Evolutionary conservation across 208 protist genomes (phyloP).

Genomic region (Jaenimonas drosophilae): DNA sequence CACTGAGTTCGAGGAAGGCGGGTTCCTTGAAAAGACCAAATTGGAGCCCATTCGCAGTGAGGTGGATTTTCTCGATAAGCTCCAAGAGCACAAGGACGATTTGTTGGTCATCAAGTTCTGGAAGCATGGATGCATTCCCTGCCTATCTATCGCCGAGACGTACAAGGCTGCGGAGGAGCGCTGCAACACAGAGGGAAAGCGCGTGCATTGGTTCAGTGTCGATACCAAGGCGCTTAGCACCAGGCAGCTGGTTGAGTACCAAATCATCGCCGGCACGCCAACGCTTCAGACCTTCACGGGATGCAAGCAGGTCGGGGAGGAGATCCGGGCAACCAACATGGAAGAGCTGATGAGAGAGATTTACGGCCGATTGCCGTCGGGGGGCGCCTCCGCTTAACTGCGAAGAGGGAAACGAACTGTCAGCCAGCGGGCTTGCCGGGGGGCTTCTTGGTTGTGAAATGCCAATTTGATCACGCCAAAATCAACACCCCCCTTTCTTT

Average conservation of each 20-base stretch:
- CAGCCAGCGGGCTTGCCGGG: too few species aligned
- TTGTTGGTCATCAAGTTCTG: slow-evolving; percentile 90
- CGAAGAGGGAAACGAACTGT: too few species aligned
- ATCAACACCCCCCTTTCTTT: too few species aligned
- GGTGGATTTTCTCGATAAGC: slow-evolving; percentile 76
- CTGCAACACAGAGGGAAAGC: slow-evolving; percentile 35
- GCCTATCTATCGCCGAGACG: slow-evolving; percentile 86
- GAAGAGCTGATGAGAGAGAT: slow-evolving; percentile 80
- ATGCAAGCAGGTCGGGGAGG: slow-evolving; percentile 73
- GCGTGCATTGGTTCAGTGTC: slow-evolving; percentile 83
- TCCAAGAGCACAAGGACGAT: slow-evolving; percentile 81
- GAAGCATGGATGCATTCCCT: slow-evolving; percentile 90
- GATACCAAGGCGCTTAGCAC: slow-evolving; percentile 68
- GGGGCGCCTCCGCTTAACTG: too few species aligned
- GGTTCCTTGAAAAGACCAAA: slow-evolving; percentile 84
- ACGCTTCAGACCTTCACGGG: slow-evolving; percentile 84
- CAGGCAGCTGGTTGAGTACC: slow-evolving; percentile 67
- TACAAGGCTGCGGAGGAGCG: slow-evolving; percentile 71
- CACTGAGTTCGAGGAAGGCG: slow-evolving; percentile 81
- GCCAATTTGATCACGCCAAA: too few species aligned
- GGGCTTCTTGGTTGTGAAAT: too few species aligned
- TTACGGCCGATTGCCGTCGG: slow-evolving; percentile 25
- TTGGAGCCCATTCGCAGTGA: slow-evolving; percentile 74
- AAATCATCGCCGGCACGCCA: slow-evolving; percentile 85
- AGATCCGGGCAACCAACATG: slow-evolving; percentile 71